Conservation (phyloP, 1,284 basidiomycete genomes). For the Ustilago lituana region DNA sequence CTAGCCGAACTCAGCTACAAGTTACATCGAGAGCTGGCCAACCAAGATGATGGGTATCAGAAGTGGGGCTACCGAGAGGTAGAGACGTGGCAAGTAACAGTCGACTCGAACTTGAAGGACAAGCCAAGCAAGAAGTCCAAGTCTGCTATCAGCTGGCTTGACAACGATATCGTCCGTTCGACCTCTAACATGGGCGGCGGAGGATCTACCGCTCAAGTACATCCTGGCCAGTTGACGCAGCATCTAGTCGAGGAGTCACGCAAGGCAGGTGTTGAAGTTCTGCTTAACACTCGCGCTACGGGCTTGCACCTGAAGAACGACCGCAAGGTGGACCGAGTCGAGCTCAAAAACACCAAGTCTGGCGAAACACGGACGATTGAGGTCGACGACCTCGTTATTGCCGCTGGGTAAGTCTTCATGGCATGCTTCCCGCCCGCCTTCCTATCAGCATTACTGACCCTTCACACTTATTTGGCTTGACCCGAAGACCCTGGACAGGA, state of each 20-base stretch:
- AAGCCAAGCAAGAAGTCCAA: conserved; percentile 14
- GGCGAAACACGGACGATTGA: conserved; percentile 16
- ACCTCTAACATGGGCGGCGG: conserved; percentile 67
- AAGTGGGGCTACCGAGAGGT: conserved; percentile 86
- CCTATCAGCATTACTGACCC: not conserved
- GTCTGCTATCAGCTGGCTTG: conserved; percentile 64
- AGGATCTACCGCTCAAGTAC: conserved; percentile 78
- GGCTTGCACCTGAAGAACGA: conserved; percentile 34
- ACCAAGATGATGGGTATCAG: conserved; percentile 75
- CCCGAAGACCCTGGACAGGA: conserved; percentile 88
- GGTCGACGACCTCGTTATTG: conserved; percentile 35
- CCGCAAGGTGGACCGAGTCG: conserved; percentile 36
- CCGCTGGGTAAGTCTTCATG: conserved; percentile 41
- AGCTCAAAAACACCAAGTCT: conserved; percentile 18
- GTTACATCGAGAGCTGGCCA: conserved; percentile 81
- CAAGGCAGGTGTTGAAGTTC: conserved; percentile 69
- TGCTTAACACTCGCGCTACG: conserved; percentile 63
- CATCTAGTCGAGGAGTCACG: conserved; percentile 75
- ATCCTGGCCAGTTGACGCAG: conserved; percentile 81
- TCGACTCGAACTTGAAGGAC: conserved; percentile 50
- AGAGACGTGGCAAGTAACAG: conserved; percentile 64
- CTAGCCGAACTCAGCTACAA: conserved; percentile 80
- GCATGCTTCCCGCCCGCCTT: too few species aligned
- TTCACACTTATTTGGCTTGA: not conserved
- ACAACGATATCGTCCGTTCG: conserved; percentile 57